These are phyloP conservation scores for Climacium dendroides DNA, from an alignment of 225 moss, liverwort and hornwort species.

Conservation along the genomic window DNA sequence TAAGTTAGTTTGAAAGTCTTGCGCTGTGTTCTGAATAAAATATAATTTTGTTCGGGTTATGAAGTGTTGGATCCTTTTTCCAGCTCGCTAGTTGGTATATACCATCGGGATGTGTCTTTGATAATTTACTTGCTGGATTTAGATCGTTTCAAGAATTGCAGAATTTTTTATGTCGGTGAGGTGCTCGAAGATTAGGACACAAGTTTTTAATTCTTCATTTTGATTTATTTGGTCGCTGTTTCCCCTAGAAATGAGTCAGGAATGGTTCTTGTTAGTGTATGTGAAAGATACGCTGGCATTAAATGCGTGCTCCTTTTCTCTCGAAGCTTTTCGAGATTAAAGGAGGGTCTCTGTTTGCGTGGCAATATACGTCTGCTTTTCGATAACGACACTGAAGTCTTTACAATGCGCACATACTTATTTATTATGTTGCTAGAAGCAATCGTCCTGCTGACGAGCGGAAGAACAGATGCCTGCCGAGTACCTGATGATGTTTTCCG, in stretches of 20 bases:
- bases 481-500: neutral
- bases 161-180: neutral
- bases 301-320: neutral
- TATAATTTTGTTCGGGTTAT: neutral
- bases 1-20: neutral
- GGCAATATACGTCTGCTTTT: neutral
- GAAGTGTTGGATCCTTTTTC: neutral
- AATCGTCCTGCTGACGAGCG: neutral
- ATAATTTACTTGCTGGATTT: neutral
- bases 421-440: neutral
- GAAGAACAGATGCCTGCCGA: neutral
- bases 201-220: neutral
- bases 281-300: neutral
- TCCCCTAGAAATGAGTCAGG: neutral
- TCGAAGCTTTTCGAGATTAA: neutral
- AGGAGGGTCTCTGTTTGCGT: neutral
- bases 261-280: neutral
- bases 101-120: neutral
- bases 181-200: neutral
- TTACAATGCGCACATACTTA: neutral
- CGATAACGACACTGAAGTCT: neutral
- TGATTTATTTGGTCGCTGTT: neutral
- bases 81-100: neutral
- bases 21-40: neutral
- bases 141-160: neutral